Evolutionary conservation across 2,329 filamentous ascomycete species (phyloP), one percentile per base, ranked within the genome.

Genomic region (Alternaria sp.): DNA sequence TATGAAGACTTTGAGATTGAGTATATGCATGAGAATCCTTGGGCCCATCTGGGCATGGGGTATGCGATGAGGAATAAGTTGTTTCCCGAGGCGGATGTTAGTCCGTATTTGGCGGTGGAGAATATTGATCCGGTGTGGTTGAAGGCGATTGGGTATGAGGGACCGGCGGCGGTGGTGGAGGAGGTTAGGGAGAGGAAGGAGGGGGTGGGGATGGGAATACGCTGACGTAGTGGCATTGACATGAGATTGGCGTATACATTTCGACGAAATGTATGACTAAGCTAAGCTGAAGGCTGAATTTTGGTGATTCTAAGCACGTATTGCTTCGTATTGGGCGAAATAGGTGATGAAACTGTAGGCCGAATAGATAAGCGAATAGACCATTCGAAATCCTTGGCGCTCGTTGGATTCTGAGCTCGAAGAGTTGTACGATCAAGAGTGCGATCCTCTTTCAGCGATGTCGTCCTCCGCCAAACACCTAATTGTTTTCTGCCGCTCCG

Each of bases 1-100:
- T 83, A 80, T 58, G 82, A 84, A 55, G 82, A 83, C 64, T 82
- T 83, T 51, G 75, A 82, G 0, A 82, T 84, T 52, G 60, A 71
- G 36, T 82, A 81, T 51, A 57, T 72, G 53, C 65, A 81, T 58
- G 76, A 79, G 57, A 83, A 83, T 49, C 75, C 70, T 1, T 83
- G 81, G 81, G 81, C 80, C 6, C 70, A 75, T 65, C 56, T 83
- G 7, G 81, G 82, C 0, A 80, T 83, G 79, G 81, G 82, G 1
- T 81, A 72, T 63, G 77, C 79, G 1, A 53, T 68, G 32, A 61
- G 70, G 28, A 75, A 75, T 58, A 61, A 57, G 8, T 50, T 64
- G 5, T 73, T 61, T 10, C 65, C 68, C 0, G 65, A 76, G 0
- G 66, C 75, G 6, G 80, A 83, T 63, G 63, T 74, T 6, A 77